Percentiles rank a stretch among this genome's conserved stretches.
Conservation (phyloP, 139 green algal genomes). For the Chlorella vulgaris region DNA sequence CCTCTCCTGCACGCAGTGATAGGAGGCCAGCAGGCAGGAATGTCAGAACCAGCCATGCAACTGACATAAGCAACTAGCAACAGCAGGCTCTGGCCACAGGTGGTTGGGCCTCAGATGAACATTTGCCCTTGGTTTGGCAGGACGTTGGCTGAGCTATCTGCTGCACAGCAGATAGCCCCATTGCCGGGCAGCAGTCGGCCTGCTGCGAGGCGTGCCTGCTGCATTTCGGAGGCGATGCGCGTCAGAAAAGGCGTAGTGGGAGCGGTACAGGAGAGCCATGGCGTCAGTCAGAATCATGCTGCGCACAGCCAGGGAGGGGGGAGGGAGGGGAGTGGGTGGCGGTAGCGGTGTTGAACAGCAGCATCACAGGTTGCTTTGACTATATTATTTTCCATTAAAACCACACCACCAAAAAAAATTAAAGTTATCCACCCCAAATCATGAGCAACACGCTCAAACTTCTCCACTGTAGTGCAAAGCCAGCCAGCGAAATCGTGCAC, state of each 20-base stretch:
- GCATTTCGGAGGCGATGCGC: conserved; percentile 37
- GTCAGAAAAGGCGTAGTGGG: conserved; percentile 54
- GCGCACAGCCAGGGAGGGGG: background rate
- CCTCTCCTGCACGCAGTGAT: conserved; percentile 12
- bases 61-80: background rate
- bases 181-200: no score
- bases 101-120: no score
- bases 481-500: background rate
- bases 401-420: no score
- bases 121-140: no score
- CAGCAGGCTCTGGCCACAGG: background rate
- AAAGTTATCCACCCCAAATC: no score
- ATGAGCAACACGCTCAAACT: background rate
- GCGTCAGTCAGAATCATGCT: conserved; percentile 65
- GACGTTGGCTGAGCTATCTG: no score
- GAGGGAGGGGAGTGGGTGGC: background rate
- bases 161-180: no score
- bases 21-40: background rate
- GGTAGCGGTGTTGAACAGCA: no score
- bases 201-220: background rate
- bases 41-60: no score
- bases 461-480: no score
- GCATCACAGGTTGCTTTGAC: no score
- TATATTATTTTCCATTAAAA: no score
- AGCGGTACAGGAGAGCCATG: conserved; percentile 60